Evolutionary conservation across 768 basidiomycete species (phyloP), one percentile per base, ranked within the genome.

Genomic region (Candolleomyces aberdarensis): DNA sequence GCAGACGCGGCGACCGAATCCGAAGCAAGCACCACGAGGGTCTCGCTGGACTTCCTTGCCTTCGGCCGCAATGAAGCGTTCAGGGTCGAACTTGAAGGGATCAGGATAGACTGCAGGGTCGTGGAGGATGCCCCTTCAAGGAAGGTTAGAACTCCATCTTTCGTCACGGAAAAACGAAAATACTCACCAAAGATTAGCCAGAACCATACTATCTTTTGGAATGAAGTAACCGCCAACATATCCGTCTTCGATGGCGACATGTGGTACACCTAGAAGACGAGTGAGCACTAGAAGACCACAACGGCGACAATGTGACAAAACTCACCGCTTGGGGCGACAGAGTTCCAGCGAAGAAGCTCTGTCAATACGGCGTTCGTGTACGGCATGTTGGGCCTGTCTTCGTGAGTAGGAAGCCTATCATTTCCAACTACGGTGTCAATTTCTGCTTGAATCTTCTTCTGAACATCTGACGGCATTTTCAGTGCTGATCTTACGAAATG

Each of bases 371-470:
- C 76, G 14, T 72, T 71, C 20, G 83, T 62, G 60, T 87, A 87
- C 0, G 85, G 83, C 5, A 87, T 72, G 41, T 74, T 67, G 5
- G 72, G 66, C 9, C 74, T 68, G 68, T 86, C 85, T 5, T 70
- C 67, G 36, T 78, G 66, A 6, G 41, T 72, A 1, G 80, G 80
- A 1, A 78, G 68, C 22, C 80, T 71, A 17, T 73, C 74, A 6
- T 60, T 63, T 0, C 74, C 77, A 58, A 79, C 67, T 3, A 81
- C 75, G 1, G 73, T 58, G 60, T 82, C 81, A 4, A 87, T 74
- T 64, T 86, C 86, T 17, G 72, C 76, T 60, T 84, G 84, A 0
- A 82, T 81, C 62, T 79, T 80, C 63, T 71, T 75, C 66, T 81
- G 79, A 9, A 85, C 80, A 5, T 83, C 80, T 73, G 71, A 64